Conservation (phyloP, 208 protist genomes). For the Trypanosoma theileri region DNA sequence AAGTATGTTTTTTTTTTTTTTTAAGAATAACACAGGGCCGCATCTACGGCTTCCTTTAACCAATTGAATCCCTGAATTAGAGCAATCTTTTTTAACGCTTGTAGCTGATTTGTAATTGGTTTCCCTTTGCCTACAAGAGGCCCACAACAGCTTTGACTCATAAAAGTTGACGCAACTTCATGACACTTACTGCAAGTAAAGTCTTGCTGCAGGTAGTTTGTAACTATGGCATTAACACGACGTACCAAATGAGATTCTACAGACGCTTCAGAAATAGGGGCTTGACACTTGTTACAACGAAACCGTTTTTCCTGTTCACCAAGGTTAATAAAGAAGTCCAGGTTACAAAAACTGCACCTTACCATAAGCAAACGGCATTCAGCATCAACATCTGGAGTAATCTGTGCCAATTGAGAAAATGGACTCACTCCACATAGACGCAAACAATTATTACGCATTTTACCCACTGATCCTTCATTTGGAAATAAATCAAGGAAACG, state of each 20-base stretch:
- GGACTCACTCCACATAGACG: slow-evolving; percentile 85
- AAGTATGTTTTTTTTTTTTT: slow-evolving; percentile 1
- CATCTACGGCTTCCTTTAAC: slow-evolving; percentile 66
- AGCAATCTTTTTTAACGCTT: slow-evolving; percentile 62
- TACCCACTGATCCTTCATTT: slow-evolving; percentile 60
- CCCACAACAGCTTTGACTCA: slow-evolving; percentile 82
- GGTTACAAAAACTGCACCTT: slow-evolving; percentile 84
- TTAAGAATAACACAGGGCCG: slow-evolving; percentile 54
- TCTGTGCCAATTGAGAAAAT: slow-evolving; percentile 71
- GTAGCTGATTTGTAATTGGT: slow-evolving; percentile 48
- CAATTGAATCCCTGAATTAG: slow-evolving; percentile 63
- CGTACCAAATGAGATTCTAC: slow-evolving; percentile 83
- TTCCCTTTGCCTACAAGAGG: slow-evolving; percentile 63
- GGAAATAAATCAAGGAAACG: slow-evolving; percentile 72
- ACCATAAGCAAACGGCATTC: slow-evolving; percentile 39
- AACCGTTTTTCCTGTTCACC: slow-evolving; percentile 40
- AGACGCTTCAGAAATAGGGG: slow-evolving; percentile 54
- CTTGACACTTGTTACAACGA: slow-evolving; percentile 65
- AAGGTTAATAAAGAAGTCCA: slow-evolving; percentile 57
- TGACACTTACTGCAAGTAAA: slow-evolving; percentile 85
- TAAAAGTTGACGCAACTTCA: slow-evolving; percentile 62
- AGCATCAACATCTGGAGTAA: slow-evolving; percentile 38
- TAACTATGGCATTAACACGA: slow-evolving; percentile 61
- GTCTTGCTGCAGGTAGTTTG: slow-evolving; percentile 69
- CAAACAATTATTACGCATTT: slow-evolving; percentile 86